These are phyloP conservation scores for Guadua angustifolia DNA, from an alignment of 176 grass and related monocot species.

Conservation along the genomic window DNA sequence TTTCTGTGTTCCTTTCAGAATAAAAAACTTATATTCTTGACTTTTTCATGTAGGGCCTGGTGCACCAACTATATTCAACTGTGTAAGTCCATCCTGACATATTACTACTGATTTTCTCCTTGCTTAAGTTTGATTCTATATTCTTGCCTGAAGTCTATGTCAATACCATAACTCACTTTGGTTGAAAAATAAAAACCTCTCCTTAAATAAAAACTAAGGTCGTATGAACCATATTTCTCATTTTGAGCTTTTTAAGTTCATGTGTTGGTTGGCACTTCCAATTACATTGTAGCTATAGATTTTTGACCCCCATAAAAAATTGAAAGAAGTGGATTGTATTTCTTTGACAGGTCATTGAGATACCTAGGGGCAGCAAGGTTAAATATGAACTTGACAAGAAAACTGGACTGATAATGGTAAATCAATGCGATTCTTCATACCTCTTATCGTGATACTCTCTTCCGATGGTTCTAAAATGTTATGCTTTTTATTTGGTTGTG, in stretches of 20 bases:
- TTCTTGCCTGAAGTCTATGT: not conserved
- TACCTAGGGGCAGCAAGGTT: conserved; percentile 90
- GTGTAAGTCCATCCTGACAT: conserved; percentile 58
- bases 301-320: not conserved
- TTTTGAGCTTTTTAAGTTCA: not conserved
- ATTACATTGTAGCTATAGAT: not conserved
- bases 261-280: not conserved
- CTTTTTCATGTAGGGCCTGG: conserved; percentile 68
- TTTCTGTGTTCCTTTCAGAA: not conserved
- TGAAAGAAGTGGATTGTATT: not conserved
- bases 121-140: not conserved
- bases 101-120: not conserved
- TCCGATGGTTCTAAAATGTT: not conserved
- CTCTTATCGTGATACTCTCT: not conserved
- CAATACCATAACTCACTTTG: not conserved
- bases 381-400: conserved; percentile 99
- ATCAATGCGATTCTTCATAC: not conserved
- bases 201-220: not conserved
- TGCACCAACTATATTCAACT: conserved; percentile 90
- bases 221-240: not conserved
- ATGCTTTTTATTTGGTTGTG: conserved; percentile 25
- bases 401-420: conserved; percentile 93
- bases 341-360: conserved; percentile 79
- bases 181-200: not conserved
- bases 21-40: not conserved